Evolutionary conservation across 805 yeast genomes (phyloP).

Genomic region (Lipomyces starkeyi): DNA sequence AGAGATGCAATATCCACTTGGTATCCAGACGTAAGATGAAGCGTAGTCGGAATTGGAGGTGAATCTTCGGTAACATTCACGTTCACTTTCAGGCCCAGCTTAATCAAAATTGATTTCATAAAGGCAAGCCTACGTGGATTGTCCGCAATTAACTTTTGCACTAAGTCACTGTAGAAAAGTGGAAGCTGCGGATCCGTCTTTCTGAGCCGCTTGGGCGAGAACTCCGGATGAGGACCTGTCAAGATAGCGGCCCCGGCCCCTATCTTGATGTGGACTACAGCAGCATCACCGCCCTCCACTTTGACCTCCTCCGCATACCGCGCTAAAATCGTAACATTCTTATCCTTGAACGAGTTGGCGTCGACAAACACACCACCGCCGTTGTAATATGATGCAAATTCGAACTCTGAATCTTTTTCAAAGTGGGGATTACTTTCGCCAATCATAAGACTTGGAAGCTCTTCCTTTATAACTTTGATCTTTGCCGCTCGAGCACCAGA

Average conservation of each 20-base stretch:
- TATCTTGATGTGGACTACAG: slow-evolving; percentile 68
- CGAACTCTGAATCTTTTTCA: slow-evolving; percentile 17
- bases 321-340: slow-evolving; percentile 74
- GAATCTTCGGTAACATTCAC: slow-evolving; percentile 50
- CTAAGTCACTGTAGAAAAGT: slow-evolving; percentile 28
- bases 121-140: slow-evolving; percentile 62
- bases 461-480: slow-evolving; percentile 44
- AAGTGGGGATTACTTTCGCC: slow-evolving; percentile 5
- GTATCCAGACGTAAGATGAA: slow-evolving; percentile 57
- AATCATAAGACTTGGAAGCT: slow-evolving; percentile 24
- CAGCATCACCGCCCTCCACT: slow-evolving; percentile 63
- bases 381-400: slow-evolving; percentile 62
- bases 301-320: slow-evolving; percentile 63
- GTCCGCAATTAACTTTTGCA: slow-evolving; percentile 49
- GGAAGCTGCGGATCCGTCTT: slow-evolving; percentile 26
- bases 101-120: slow-evolving; percentile 59
- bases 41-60: slow-evolving; percentile 72
- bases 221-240: slow-evolving; percentile 92
- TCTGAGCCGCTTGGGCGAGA: slow-evolving; percentile 41
- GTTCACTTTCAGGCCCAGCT: slow-evolving; percentile 74
- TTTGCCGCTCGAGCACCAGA: slow-evolving; percentile 70
- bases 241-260: slow-evolving; percentile 81
- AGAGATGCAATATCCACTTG: slow-evolving; percentile 46
- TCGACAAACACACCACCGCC: slow-evolving; percentile 91
- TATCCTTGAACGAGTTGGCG: slow-evolving; percentile 52